Conservation (phyloP, 352 stramenopile species). For the Phytophthora pinifolia region DNA sequence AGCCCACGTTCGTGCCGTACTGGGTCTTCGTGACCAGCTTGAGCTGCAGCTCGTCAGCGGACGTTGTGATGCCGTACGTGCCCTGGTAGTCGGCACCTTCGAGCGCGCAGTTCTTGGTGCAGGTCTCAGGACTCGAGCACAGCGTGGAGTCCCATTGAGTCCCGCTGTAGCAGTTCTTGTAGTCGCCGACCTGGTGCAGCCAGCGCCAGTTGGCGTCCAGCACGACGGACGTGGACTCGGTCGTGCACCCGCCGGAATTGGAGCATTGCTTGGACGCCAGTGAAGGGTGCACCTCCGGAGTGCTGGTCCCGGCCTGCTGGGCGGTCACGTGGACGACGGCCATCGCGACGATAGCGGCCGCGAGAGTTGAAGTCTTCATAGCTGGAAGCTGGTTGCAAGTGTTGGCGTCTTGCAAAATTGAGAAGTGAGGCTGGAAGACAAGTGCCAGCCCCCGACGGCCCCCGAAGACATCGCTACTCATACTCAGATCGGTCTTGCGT, state of each 20-base stretch:
- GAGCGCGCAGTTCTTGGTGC: slow-evolving; percentile 57
- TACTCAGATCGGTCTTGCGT: slow-evolving; percentile 25
- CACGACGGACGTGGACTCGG: slow-evolving; percentile 54
- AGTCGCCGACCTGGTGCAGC: slow-evolving; percentile 61
- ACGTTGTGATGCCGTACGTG: slow-evolving; percentile 66
- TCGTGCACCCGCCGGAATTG: slow-evolving; percentile 36
- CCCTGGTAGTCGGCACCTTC: slow-evolving; percentile 65
- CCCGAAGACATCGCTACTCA: neutral
- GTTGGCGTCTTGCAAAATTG: slow-evolving; percentile 17
- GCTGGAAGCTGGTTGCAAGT: slow-evolving; percentile 4
- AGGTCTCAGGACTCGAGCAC: slow-evolving; percentile 48
- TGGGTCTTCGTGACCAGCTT: slow-evolving; percentile 55
- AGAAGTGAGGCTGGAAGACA: slow-evolving; percentile 21
- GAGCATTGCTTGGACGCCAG: slow-evolving; percentile 50
- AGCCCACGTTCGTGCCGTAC: slow-evolving; percentile 64
- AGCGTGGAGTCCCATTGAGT: slow-evolving; percentile 56
- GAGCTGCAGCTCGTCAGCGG: slow-evolving; percentile 45
- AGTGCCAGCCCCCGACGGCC: neutral
- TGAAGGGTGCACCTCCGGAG: slow-evolving; percentile 53
- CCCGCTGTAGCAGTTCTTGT: slow-evolving; percentile 69
- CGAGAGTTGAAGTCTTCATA: slow-evolving; percentile 25
- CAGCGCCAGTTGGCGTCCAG: slow-evolving; percentile 78
- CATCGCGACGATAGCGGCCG: slow-evolving; percentile 22
- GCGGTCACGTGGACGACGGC: slow-evolving; percentile 16
- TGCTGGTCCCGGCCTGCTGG: slow-evolving; percentile 50